Base-by-base conservation (phyloP, 2,329 filamentous ascomycete genomes). In the Talaromyces sp. region DNA sequence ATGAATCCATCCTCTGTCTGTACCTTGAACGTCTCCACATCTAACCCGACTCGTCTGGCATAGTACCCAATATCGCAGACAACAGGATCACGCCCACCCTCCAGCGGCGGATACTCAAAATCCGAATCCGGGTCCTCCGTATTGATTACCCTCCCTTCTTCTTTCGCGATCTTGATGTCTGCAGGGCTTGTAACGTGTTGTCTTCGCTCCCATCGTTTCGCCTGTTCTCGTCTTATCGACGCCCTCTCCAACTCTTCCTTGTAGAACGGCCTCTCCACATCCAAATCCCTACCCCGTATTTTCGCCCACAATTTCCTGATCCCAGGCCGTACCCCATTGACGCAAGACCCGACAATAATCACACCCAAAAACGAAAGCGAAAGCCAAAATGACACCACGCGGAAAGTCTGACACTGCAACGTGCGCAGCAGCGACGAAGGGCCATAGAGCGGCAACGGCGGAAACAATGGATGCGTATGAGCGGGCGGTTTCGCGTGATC, bases 1-100 rank as follows among this genome's bases (percentile, higher is more conserved):
- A 97, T 87, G 74, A 97, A 97, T 0, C 93, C 93, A 72, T 98
- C 94, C 75, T 97, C 93, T 0, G 94, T 97, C 76, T 96, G 90
- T 0, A 97, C 93, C 59, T 91, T 84, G 71, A 92, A 91, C 10
- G 86, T 85, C 73, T 97, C 93, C 27, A 92, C 86, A 67, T 97
- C 92, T 0, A 98, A 84, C 0, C 94, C 94, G 15, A 97, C 92
- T 13, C 93, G 84, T 22, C 91, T 85, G 1, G 94, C 93, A 74
- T 98, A 97, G 74, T 97, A 95, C 2, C 85, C 85, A 22, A 93
- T 86, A 71, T 97, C 90, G 72, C 90, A 92, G 8, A 91, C 78
- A 8, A 97, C 80, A 3, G 86, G 89, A 75, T 97, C 94, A 7
- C 85, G 86, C 0, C 93, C 93, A 17, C 92, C 92, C 77, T 95